Conservation (phyloP, 2,329 filamentous ascomycete genomes). For the Penicillium digitatum region DNA sequence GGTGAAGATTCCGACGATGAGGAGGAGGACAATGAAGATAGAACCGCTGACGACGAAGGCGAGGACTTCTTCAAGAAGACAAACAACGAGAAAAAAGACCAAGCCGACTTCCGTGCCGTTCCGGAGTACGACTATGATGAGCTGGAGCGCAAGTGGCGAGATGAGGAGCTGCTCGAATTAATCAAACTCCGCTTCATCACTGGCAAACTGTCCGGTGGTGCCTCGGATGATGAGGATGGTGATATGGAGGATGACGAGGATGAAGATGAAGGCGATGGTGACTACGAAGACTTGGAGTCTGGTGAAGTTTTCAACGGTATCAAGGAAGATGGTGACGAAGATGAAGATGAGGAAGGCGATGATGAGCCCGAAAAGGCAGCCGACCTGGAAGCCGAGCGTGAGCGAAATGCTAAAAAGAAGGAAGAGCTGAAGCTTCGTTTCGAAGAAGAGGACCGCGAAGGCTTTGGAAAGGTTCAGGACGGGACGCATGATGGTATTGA, state of each 20-base stretch:
- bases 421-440: slow-evolving; percentile 93
- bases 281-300: slow-evolving; percentile 80
- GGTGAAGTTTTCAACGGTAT: slow-evolving; percentile 54
- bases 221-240: slow-evolving; percentile 50
- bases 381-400: slow-evolving; percentile 81
- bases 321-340: slow-evolving; percentile 37
- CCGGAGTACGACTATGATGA: slow-evolving; percentile 75
- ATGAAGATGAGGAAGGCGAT: slow-evolving; percentile 57
- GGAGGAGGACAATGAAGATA: slow-evolving; percentile 51
- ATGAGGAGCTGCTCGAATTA: slow-evolving; percentile 70
- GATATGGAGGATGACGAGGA: slow-evolving; percentile 53
- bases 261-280: slow-evolving; percentile 70
- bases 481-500: slow-evolving; percentile 65
- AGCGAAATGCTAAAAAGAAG: slow-evolving; percentile 84
- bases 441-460: slow-evolving; percentile 96
- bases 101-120: slow-evolving; percentile 70
- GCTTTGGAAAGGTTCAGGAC: slow-evolving; percentile 80
- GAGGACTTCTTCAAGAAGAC: slow-evolving; percentile 63
- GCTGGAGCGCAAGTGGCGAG: slow-evolving; percentile 79
- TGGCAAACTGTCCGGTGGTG: slow-evolving; percentile 57
- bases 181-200: slow-evolving; percentile 73
- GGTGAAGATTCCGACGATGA: slow-evolving; percentile 61
- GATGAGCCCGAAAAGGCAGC: slow-evolving; percentile 33
- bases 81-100: slow-evolving; percentile 47
- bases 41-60: slow-evolving; percentile 59